phyloP scores from a whole-genome alignment of 2,329 filamentous ascomycete genomes.

The Byssothecium circinans region DNA sequence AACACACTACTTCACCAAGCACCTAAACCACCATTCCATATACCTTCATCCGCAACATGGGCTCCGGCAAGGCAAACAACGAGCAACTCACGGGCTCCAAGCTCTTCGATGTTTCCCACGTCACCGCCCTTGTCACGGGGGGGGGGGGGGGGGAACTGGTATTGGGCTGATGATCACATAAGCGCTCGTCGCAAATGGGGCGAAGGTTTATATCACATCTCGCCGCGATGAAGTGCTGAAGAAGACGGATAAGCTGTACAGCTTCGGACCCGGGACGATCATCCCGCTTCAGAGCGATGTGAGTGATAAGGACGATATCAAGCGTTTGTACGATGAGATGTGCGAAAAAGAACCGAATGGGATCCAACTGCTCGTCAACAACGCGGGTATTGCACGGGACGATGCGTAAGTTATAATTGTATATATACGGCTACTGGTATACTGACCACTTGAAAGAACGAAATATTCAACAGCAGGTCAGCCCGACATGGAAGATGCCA shows the following conservation, averaged over 20 bases:
- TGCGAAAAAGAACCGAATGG: slow-evolving; percentile 53
- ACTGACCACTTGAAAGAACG: slow-evolving; percentile 31
- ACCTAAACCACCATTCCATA: slow-evolving; percentile 14
- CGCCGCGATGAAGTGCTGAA: slow-evolving; percentile 39
- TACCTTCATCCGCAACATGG: slow-evolving; percentile 34
- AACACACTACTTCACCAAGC: slow-evolving; percentile 10
- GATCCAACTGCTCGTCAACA: slow-evolving; percentile 59
- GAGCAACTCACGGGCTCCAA: slow-evolving; percentile 45
- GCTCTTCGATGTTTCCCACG: slow-evolving; percentile 51
- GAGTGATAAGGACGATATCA: slow-evolving; percentile 54
- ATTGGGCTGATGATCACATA: slow-evolving; percentile 65
- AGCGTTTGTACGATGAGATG: slow-evolving; percentile 46
- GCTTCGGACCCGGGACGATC: slow-evolving; percentile 51
- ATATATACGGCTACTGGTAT: background rate
- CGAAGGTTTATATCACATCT: slow-evolving; percentile 51
- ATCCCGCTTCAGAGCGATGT: slow-evolving; percentile 41
- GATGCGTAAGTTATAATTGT: slow-evolving; percentile 32
- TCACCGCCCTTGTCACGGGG: slow-evolving; percentile 52
- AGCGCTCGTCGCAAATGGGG: slow-evolving; percentile 64
- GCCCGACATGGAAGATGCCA: slow-evolving; percentile 51
- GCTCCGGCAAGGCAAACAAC: slow-evolving; percentile 39
- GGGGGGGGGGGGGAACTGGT: slow-evolving; percentile 51
- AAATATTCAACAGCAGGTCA: slow-evolving; percentile 52
- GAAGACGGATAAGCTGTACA: slow-evolving; percentile 51
- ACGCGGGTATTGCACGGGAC: slow-evolving; percentile 57